A percentile compares a stretch with the other conserved stretches of the same genome.
phyloP scores from a whole-genome alignment of 805 yeast genomes.

The Kodamaea leandrae region DNA sequence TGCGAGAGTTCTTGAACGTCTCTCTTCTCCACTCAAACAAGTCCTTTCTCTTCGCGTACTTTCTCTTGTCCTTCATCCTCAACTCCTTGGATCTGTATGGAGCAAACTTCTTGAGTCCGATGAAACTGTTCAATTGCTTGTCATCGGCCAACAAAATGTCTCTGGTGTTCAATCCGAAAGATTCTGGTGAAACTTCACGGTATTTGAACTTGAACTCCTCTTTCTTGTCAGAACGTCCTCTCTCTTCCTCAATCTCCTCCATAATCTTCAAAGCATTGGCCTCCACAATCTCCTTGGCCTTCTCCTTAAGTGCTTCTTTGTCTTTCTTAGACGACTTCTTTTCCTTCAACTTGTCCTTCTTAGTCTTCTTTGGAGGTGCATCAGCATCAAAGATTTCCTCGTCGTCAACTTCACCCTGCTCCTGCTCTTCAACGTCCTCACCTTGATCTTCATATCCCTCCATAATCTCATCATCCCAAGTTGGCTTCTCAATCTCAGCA shows the following conservation, averaged over 20 bases:
- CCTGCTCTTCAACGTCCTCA: slow-evolving; percentile 6
- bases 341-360: slow-evolving; percentile 55
- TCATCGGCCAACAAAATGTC: slow-evolving; percentile 93
- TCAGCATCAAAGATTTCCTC: slow-evolving; percentile 17
- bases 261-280: slow-evolving; percentile 61
- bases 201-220: slow-evolving; percentile 67
- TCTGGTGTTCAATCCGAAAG: slow-evolving; percentile 79
- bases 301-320: slow-evolving; percentile 56
- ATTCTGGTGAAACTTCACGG: slow-evolving; percentile 93
- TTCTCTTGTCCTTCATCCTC: slow-evolving; percentile 74
- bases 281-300: slow-evolving; percentile 78
- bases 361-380: slow-evolving; percentile 40
- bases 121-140: slow-evolving; percentile 73
- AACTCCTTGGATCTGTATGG: slow-evolving; percentile 81
- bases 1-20: slow-evolving; percentile 63
- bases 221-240: slow-evolving; percentile 49
- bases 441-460: slow-evolving; percentile 1
- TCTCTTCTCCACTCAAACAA: slow-evolving; percentile 87
- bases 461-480: slow-evolving; percentile 49
- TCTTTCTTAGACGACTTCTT: slow-evolving; percentile 60
- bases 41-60: slow-evolving; percentile 77
- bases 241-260: slow-evolving; percentile 63
- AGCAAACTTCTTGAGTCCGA: slow-evolving; percentile 89
- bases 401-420: slow-evolving; percentile 9
- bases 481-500: slow-evolving; percentile 51